Evolutionary conservation across 352 stramenopile genomes (phyloP).

Genomic region (Globisporangium splendens): DNA sequence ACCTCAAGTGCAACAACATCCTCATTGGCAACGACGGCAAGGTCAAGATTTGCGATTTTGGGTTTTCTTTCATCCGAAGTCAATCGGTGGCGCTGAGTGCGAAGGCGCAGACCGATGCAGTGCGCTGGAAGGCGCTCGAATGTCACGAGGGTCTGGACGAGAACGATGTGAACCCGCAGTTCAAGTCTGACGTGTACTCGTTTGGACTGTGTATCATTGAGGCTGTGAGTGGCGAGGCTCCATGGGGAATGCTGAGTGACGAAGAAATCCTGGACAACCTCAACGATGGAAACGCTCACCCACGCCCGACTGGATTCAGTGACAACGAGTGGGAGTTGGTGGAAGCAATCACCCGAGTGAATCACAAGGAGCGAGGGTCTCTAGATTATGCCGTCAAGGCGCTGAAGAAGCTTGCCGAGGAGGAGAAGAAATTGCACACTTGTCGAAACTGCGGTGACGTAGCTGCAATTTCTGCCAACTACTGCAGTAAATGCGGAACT

Average conservation of each 20-base stretch:
- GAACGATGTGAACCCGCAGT: neutral
- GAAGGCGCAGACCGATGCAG: slow-evolving; percentile 19
- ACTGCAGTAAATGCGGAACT: no score
- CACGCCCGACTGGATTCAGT: no score
- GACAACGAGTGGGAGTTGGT: no score
- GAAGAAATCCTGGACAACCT: neutral
- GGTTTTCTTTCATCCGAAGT: slow-evolving; percentile 20
- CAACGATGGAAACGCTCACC: no score
- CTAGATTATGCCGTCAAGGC: no score
- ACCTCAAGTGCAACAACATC: slow-evolving; percentile 65
- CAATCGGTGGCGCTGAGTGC: slow-evolving; percentile 19
- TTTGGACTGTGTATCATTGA: slow-evolving; percentile 3
- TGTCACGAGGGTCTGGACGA: slow-evolving; percentile 1
- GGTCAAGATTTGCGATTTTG: slow-evolving; percentile 80
- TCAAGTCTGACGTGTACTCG: neutral
- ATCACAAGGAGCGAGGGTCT: no score
- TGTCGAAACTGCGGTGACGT: no score
- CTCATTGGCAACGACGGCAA: slow-evolving; percentile 42
- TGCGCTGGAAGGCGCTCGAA: slow-evolving; percentile 34
- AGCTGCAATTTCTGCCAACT: no score
- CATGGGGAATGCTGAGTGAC: neutral
- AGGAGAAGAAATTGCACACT: no score
- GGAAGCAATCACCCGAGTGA: no score
- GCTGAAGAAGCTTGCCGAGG: no score
- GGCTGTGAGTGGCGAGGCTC: neutral